Percentiles rank a stretch among this genome's conserved stretches.
phyloP scores from a whole-genome alignment of 2,329 filamentous ascomycete genomes.

The Apiospora pterosperma region DNA sequence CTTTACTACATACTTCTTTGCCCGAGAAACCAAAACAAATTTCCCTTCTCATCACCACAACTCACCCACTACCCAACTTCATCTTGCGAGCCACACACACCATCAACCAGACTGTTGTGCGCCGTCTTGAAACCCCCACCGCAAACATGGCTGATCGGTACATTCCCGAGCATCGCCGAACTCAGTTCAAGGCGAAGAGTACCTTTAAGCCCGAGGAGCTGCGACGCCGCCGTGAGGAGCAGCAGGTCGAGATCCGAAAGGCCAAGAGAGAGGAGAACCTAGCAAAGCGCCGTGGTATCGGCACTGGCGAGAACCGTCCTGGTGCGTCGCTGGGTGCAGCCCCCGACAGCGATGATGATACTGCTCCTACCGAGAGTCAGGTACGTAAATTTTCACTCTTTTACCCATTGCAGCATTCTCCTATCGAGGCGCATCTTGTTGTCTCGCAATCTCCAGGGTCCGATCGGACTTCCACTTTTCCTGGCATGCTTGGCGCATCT shows the following conservation, averaged over 20 bases:
- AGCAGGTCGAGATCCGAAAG: slow-evolving; percentile 98
- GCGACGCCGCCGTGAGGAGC: slow-evolving; percentile 95
- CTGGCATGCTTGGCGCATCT: neutral
- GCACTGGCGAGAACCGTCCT: slow-evolving; percentile 73
- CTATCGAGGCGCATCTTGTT: neutral
- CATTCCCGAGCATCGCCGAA: slow-evolving; percentile 98
- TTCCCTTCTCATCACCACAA: slow-evolving; percentile 2
- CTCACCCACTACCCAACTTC: neutral
- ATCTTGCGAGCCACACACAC: slow-evolving; percentile 2
- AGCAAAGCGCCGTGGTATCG: slow-evolving; percentile 95
- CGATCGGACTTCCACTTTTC: slow-evolving; percentile 4
- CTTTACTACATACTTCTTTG: slow-evolving; percentile 2
- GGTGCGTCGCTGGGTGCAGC: slow-evolving; percentile 82
- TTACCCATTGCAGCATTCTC: slow-evolving; percentile 9
- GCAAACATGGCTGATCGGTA: slow-evolving; percentile 93
- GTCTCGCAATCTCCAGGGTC: neutral
- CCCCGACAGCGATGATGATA: slow-evolving; percentile 96
- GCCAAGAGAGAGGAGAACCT: slow-evolving; percentile 98
- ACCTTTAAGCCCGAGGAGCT: slow-evolving; percentile 99
- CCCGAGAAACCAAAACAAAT: slow-evolving; percentile 4
- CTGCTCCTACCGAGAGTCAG: slow-evolving; percentile 91
- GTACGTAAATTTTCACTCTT: slow-evolving; percentile 52
- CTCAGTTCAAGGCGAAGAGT: slow-evolving; percentile 99
- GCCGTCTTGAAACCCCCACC: slow-evolving; percentile 15
- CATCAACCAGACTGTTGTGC: slow-evolving; percentile 1